phyloP scores from a whole-genome alignment of 2,329 filamentous ascomycete species.

The Hymenoscyphus fraxineus region DNA sequence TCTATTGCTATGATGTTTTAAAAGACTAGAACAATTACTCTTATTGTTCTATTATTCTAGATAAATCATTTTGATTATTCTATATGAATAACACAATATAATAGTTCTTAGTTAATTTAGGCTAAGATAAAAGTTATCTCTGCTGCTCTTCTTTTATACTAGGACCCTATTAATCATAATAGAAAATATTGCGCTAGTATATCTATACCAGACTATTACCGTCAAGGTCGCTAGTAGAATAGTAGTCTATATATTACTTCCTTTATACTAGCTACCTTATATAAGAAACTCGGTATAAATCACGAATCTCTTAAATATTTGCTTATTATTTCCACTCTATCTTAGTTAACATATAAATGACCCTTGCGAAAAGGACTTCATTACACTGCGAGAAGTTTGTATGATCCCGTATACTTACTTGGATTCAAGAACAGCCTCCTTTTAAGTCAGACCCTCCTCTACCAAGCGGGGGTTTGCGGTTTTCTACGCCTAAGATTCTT shows the following conservation, averaged over 20 bases:
- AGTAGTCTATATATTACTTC: neutral
- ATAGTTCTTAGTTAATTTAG: too few species aligned
- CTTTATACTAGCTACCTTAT: neutral
- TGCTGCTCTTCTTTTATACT: too few species aligned
- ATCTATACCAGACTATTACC: neutral
- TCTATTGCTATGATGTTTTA: too few species aligned
- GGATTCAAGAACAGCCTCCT: conserved; percentile 49
- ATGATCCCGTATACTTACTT: conserved; percentile 51
- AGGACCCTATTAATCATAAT: neutral
- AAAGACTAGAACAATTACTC: too few species aligned
- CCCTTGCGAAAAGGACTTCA: conserved; percentile 26
- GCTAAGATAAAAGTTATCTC: too few species aligned
- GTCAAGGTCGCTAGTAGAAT: neutral
- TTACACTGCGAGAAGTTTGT: conserved; percentile 46
- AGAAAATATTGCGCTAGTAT: neutral
- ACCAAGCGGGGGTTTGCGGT: conserved; percentile 38
- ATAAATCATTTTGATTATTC: too few species aligned
- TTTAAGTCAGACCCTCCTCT: conserved; percentile 47
- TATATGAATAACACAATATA: too few species aligned
- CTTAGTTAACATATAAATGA: neutral
- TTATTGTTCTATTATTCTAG: too few species aligned
- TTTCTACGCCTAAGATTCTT: conserved; percentile 51
- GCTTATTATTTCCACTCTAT: neutral
- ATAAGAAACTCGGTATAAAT: neutral
- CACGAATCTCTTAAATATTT: neutral